Percentiles rank a stretch among this genome's conserved stretches.
Evolutionary conservation across 2,329 filamentous ascomycete genomes (phyloP).

Genomic region (Xylaria multiplex): DNA sequence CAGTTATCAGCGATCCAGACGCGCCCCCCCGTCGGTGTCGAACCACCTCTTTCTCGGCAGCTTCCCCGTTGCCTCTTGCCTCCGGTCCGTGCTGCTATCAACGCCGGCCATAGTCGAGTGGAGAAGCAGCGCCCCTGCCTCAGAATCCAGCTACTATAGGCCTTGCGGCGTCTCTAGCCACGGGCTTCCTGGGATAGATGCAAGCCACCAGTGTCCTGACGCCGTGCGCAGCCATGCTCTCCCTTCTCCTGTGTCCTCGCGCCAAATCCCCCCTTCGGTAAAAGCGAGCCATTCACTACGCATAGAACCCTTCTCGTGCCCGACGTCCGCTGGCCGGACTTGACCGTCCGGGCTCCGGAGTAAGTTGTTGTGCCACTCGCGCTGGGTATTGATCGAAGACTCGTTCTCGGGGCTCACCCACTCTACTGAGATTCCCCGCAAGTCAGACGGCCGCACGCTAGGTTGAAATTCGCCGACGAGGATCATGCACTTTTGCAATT

Average conservation of each 20-base stretch:
- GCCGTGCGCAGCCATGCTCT: slow-evolving; percentile 3
- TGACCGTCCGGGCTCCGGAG: neutral
- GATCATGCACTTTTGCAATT: slow-evolving; percentile 1
- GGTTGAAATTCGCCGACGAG: neutral
- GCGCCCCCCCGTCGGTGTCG: slow-evolving; percentile 5
- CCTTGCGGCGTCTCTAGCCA: neutral
- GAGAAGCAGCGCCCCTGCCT: neutral
- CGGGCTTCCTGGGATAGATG: neutral
- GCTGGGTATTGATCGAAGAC: neutral
- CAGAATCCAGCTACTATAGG: slow-evolving; percentile 9
- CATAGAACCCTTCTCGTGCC: neutral
- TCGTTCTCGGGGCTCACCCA: neutral
- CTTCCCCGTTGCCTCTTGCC: neutral
- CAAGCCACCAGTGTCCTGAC: slow-evolving; percentile 12
- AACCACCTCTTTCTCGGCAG: slow-evolving; percentile 11
- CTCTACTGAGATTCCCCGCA: neutral
- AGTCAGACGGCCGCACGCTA: neutral
- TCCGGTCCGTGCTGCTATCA: neutral
- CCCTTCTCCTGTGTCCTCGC: slow-evolving; percentile 4
- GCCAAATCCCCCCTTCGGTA: slow-evolving; percentile 8
- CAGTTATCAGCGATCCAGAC: slow-evolving; percentile 9
- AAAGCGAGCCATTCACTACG: slow-evolving; percentile 10
- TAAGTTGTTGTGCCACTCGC: neutral
- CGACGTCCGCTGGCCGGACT: neutral
- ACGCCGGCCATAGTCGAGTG: neutral